Evolutionary conservation across 208 protist genomes (phyloP).

Genomic region (Acanthamoeba divionensis): DNA sequence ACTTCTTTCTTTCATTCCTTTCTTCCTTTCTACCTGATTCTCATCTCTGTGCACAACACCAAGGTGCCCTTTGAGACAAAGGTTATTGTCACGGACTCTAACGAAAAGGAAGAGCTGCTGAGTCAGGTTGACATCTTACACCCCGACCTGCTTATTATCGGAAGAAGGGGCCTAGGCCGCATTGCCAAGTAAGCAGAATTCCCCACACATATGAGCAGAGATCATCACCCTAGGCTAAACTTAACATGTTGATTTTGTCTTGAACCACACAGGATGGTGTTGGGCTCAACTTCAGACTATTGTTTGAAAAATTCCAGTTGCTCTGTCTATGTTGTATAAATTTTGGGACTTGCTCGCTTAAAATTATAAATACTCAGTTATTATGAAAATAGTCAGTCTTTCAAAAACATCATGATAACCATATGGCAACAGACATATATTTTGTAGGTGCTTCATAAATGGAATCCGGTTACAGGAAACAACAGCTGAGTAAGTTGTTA

Average conservation of each 20-base stretch:
- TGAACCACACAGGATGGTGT: not conserved
- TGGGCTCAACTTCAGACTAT: slow-evolving; percentile 36
- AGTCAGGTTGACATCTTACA: not conserved
- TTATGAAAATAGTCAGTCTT: no score
- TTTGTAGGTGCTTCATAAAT: no score
- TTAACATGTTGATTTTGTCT: not conserved
- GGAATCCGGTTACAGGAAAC: no score
- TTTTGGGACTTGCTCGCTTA: no score
- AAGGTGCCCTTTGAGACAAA: slow-evolving; percentile 23
- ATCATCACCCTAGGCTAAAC: not conserved
- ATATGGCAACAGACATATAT: no score
- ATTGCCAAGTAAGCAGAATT: not conserved
- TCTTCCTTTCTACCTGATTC: no score
- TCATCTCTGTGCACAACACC: no score
- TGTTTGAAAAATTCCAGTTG: not conserved
- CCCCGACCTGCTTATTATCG: not conserved
- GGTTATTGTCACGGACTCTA: not conserved
- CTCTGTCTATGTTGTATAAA: not conserved
- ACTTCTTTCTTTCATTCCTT: no score
- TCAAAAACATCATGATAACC: no score
- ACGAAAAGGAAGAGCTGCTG: slow-evolving; percentile 7
- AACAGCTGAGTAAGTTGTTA: no score
- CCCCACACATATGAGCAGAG: not conserved
- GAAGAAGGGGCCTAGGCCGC: not conserved
- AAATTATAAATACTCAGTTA: no score